These are phyloP conservation scores for Phylloporus arenicola DNA, from an alignment of 768 basidiomycete species.

Conservation along the genomic window DNA sequence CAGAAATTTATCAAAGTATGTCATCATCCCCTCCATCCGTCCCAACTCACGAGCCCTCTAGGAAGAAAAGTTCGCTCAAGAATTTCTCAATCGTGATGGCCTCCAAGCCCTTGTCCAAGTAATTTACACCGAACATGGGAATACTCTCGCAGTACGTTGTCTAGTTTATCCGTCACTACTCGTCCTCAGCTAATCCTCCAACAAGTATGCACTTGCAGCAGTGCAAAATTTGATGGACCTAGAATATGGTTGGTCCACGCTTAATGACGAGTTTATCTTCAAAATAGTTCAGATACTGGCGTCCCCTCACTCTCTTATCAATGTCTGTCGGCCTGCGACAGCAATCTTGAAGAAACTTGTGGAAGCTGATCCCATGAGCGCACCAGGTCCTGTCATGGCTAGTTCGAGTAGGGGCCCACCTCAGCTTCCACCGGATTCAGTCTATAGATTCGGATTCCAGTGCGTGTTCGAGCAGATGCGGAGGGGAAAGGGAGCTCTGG, in stretches of 20 bases:
- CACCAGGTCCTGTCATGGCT: slow-evolving; percentile 51
- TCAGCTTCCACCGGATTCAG: slow-evolving; percentile 54
- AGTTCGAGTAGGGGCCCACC: slow-evolving; percentile 59
- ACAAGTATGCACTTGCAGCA: slow-evolving; percentile 75
- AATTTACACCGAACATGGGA: slow-evolving; percentile 65
- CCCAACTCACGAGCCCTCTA: slow-evolving; percentile 24
- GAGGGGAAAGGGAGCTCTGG: slow-evolving; percentile 62
- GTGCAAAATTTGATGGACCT: slow-evolving; percentile 88
- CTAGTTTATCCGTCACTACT: not conserved
- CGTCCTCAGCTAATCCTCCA: slow-evolving; percentile 7
- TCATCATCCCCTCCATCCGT: not conserved
- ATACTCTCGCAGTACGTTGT: slow-evolving; percentile 70
- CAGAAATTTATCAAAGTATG: slow-evolving; percentile 74
- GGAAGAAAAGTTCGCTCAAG: slow-evolving; percentile 80
- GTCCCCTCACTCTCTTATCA: slow-evolving; percentile 71
- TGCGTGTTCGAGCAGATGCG: slow-evolving; percentile 80
- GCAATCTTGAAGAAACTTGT: slow-evolving; percentile 86
- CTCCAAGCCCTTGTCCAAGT: slow-evolving; percentile 64
- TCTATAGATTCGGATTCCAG: slow-evolving; percentile 80
- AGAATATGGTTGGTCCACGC: slow-evolving; percentile 74
- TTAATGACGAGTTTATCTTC: slow-evolving; percentile 68
- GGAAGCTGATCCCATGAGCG: slow-evolving; percentile 72
- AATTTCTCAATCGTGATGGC: slow-evolving; percentile 72
- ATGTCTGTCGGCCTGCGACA: slow-evolving; percentile 88
- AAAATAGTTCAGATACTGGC: slow-evolving; percentile 75